Evolutionary conservation across 73 alveolate species (phyloP), one percentile per base, ranked within the genome.

Genomic region (Blepharisma stoltei): DNA sequence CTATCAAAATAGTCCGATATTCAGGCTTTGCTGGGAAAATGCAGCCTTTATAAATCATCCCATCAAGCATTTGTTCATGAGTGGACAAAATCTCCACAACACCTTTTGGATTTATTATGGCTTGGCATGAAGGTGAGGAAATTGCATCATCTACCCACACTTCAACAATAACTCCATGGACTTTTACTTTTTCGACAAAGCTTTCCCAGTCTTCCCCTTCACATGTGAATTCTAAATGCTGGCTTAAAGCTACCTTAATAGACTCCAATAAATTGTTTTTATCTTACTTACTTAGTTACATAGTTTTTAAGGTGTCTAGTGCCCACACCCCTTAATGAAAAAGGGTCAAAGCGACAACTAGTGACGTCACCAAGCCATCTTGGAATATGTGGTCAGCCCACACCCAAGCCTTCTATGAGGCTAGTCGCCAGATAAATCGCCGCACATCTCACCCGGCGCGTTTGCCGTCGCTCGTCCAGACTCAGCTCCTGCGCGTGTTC

Each of bases 41-140:
- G 67, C 67, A 52, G 23, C 67, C 67, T 52, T 52, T 14, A 52
- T 52, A 52, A n/a, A 52, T 20, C 23, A n/a, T n/a, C 23, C 67
- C 67, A n/a, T 52, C 23, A n/a, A 52, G 23, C 18, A 52, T 52
- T 52, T 52, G 23, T 52, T 52, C 67, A 52, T 52, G 67, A 1
- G 67, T 52, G 23, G 67, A 52, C 2, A 52, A 52, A n/a, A 52
- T 52, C 67, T 52, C 67, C 23, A 52, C 67, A 52, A n/a, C 67
- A 1, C 23, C 23, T 52, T 52, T 52, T 1, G 67, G 32, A 52
- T 52, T 52, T 52, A 52, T 52, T 1, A 14, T n/a, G 23, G 32
- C 67, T 52, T 52, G 23, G 18, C 67, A 14, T 52, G 67, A 52
- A 52, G 67, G 67, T n/a, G 67, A 52, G 23, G 32, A 14, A n/a